A percentile compares a stretch with the other conserved stretches of the same genome.
Conservation (phyloP, 257 asterid species). For the Penstemon newberryi region DNA sequence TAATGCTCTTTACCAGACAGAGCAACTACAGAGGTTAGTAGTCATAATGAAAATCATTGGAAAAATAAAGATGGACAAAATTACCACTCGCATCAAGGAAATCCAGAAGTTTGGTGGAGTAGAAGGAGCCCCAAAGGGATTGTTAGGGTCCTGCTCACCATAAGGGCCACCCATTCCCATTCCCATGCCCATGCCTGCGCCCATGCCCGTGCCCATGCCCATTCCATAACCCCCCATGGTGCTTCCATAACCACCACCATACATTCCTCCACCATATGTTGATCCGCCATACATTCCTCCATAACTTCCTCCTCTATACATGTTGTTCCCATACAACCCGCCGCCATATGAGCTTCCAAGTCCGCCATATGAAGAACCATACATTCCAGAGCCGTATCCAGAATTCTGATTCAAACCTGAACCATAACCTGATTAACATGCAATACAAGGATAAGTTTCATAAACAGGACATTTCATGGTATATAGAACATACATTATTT, state of each 20-base stretch:
- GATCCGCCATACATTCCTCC: conserved; percentile 71
- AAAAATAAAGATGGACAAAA: neutral
- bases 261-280: conserved; percentile 88
- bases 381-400: conserved; percentile 70
- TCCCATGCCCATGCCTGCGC: conserved; percentile 15
- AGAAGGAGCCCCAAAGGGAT: conserved; percentile 84
- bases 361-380: conserved; percentile 62
- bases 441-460: conserved; percentile 23
- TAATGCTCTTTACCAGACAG: conserved; percentile 13
- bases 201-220: conserved; percentile 45
- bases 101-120: conserved; percentile 91
- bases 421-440: conserved; percentile 51
- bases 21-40: neutral
- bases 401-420: conserved; percentile 58
- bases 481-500: neutral
- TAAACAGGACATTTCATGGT: neutral
- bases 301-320: conserved; percentile 86
- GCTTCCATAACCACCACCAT: conserved; percentile 66
- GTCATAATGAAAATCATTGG: neutral
- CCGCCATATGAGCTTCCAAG: conserved; percentile 65
- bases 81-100: conserved; percentile 92
- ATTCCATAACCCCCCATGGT: conserved; percentile 68
- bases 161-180: conserved; percentile 56
- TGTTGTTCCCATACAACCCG: conserved; percentile 79
- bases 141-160: conserved; percentile 94